These are phyloP conservation scores for Heteromeles arbutifolia DNA, from an alignment of 306 rosid species.

Conservation along the genomic window DNA sequence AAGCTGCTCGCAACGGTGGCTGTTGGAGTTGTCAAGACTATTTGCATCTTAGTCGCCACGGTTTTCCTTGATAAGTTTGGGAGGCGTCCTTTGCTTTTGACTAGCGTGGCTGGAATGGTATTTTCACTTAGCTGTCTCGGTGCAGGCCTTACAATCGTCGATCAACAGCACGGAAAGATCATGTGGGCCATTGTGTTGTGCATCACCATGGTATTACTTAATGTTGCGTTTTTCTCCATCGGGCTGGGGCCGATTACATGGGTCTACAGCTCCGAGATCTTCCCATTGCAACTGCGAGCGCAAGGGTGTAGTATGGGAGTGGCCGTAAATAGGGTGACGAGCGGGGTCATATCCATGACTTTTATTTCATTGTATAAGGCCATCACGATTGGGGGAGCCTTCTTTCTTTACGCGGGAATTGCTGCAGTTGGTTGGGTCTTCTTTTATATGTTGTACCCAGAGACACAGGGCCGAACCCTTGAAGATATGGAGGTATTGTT, in stretches of 20 bases:
- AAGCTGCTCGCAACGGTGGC: conserved; percentile 51
- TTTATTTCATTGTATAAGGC: conserved; percentile 30
- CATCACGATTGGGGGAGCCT: conserved; percentile 28
- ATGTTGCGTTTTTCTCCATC: conserved; percentile 53
- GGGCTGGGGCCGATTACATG: conserved; percentile 66
- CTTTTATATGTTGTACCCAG: conserved; percentile 39
- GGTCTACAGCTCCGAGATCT: conserved; percentile 61
- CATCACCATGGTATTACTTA: conserved; percentile 33
- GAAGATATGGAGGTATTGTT: conserved; percentile 27
- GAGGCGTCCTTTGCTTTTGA: conserved; percentile 46
- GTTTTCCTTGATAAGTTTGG: conserved; percentile 46
- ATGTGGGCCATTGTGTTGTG: conserved; percentile 58
- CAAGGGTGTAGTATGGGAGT: conserved; percentile 53
- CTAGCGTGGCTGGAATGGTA: conserved; percentile 48
- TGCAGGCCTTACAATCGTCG: conserved; percentile 34
- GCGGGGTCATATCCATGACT: conserved; percentile 38
- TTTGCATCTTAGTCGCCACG: conserved; percentile 49
- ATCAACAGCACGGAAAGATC: not conserved
- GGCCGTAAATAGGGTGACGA: conserved; percentile 24
- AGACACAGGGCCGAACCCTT: conserved; percentile 45
- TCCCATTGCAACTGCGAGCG: conserved; percentile 56
- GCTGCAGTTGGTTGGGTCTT: conserved; percentile 28
- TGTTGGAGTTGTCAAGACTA: conserved; percentile 41
- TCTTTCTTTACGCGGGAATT: conserved; percentile 4
- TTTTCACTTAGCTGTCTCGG: conserved; percentile 39